A percentile compares a stretch with the other conserved stretches of the same genome.
These are phyloP conservation scores for Psilocybe cyanescens DNA, from an alignment of 768 basidiomycete species.

Conservation along the genomic window DNA sequence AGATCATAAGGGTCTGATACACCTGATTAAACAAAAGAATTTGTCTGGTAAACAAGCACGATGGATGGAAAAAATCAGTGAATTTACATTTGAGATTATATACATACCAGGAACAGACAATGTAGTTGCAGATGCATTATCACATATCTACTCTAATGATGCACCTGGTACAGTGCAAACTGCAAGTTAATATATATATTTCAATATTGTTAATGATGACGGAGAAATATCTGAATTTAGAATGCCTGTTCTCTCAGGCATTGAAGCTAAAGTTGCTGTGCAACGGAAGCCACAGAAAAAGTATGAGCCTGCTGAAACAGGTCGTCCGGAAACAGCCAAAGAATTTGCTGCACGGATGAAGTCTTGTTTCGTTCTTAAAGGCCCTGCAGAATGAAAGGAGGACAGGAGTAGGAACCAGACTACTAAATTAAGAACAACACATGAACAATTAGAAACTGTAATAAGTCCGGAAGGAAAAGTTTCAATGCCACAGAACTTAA, in stretches of 20 bases:
- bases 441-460: too few species aligned
- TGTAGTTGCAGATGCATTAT: conserved; percentile 33
- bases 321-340: background rate
- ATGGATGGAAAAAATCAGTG: conserved; percentile 36
- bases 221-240: background rate
- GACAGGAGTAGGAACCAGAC: background rate
- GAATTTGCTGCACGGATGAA: background rate
- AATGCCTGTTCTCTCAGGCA: conserved; percentile 7
- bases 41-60: conserved; percentile 36
- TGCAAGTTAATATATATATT: conserved; percentile 14
- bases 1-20: conserved; percentile 30
- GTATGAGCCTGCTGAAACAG: background rate
- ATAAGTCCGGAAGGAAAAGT: too few species aligned
- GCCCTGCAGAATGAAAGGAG: background rate
- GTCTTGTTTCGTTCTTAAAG: background rate
- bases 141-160: conserved; percentile 27
- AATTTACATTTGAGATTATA: conserved; percentile 23
- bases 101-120: conserved; percentile 33
- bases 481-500: too few species aligned
- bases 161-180: conserved; percentile 12
- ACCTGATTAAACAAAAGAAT: conserved; percentile 33
- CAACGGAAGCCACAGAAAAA: background rate
- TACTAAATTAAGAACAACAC: too few species aligned
- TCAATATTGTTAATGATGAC: conserved; percentile 8
- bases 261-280: conserved; percentile 9